Conservation (phyloP, 208 protist genomes). For the Acanthamoeba culbertsoni region DNA sequence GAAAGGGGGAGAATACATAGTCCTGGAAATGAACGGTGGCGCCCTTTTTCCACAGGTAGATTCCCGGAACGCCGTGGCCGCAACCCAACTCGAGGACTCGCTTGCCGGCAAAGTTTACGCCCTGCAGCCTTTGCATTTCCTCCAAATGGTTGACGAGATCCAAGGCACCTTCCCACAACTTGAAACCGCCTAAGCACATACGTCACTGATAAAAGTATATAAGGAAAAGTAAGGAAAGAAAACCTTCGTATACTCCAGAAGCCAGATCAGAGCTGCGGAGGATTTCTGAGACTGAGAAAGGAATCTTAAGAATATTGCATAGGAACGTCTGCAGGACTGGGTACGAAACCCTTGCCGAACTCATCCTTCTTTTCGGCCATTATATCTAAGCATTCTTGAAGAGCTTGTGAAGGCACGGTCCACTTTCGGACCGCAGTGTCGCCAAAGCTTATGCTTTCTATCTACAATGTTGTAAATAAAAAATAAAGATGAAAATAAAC, state of each 20-base stretch:
- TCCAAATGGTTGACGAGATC: slow-evolving; percentile 1
- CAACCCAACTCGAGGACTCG: slow-evolving; percentile 46
- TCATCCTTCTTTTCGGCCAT: not conserved
- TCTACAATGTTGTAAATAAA: not conserved
- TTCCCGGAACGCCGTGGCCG: slow-evolving; percentile 16
- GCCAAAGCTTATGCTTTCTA: not conserved
- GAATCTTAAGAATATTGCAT: not conserved
- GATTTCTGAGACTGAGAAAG: not conserved
- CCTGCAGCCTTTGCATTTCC: not conserved
- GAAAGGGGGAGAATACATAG: too few relatives aligned
- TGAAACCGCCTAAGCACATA: slow-evolving; percentile 4
- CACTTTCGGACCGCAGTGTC: not conserved
- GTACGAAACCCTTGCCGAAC: not conserved
- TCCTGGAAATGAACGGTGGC: slow-evolving; percentile 31
- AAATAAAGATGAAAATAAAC: not conserved
- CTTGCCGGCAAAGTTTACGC: slow-evolving; percentile 11
- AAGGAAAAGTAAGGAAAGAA: not conserved
- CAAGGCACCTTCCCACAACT: slow-evolving; percentile 39
- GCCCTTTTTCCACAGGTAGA: slow-evolving; percentile 22
- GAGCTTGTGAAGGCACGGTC: not conserved
- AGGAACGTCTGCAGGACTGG: too few relatives aligned
- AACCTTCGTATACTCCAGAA: slow-evolving; percentile 44
- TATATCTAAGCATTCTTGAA: not conserved
- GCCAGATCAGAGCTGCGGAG: not conserved
- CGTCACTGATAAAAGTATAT: not conserved